These are phyloP conservation scores for Jamesozyma rosinii DNA, from an alignment of 805 yeast genomes.

Conservation along the genomic window DNA sequence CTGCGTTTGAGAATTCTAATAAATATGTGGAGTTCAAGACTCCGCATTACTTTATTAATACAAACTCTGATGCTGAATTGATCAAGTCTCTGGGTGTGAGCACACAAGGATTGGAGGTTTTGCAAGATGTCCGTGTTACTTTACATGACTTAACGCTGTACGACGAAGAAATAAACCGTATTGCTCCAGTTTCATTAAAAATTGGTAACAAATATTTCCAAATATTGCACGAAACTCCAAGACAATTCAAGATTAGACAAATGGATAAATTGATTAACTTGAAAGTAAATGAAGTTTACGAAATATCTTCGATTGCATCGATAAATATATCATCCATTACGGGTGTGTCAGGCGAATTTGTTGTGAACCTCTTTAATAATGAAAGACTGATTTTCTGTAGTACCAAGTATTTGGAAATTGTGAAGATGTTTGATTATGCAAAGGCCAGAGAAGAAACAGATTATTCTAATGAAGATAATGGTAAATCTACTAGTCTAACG, in stretches of 20 bases:
- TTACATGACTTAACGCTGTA: slow-evolving; percentile 45
- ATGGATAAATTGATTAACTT: slow-evolving; percentile 30
- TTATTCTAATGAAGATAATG: slow-evolving; percentile 11
- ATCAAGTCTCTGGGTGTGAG: slow-evolving; percentile 40
- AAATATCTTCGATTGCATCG: slow-evolving; percentile 33
- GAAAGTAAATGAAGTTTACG: slow-evolving; percentile 36
- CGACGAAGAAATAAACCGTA: slow-evolving; percentile 40
- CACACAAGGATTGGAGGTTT: slow-evolving; percentile 34
- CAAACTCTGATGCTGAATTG: slow-evolving; percentile 37
- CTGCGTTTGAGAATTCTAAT: slow-evolving; percentile 18
- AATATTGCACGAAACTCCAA: slow-evolving; percentile 39
- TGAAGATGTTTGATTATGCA: slow-evolving; percentile 59
- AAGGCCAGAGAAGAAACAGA: slow-evolving; percentile 44
- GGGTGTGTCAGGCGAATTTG: slow-evolving; percentile 43
- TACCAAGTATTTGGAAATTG: slow-evolving; percentile 50
- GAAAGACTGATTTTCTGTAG: slow-evolving; percentile 37
- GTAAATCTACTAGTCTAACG: slow-evolving; percentile 1
- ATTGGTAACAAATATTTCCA: slow-evolving; percentile 66
- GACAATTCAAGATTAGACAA: slow-evolving; percentile 32
- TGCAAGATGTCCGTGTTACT: slow-evolving; percentile 43
- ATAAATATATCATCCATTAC: slow-evolving; percentile 36
- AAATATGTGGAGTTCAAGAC: slow-evolving; percentile 22
- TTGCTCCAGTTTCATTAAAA: slow-evolving; percentile 51
- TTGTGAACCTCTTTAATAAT: slow-evolving; percentile 34
- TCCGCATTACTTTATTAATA: slow-evolving; percentile 36